phyloP scores from a whole-genome alignment of 1,284 basidiomycete species.

The Microbotryum violaceum region DNA sequence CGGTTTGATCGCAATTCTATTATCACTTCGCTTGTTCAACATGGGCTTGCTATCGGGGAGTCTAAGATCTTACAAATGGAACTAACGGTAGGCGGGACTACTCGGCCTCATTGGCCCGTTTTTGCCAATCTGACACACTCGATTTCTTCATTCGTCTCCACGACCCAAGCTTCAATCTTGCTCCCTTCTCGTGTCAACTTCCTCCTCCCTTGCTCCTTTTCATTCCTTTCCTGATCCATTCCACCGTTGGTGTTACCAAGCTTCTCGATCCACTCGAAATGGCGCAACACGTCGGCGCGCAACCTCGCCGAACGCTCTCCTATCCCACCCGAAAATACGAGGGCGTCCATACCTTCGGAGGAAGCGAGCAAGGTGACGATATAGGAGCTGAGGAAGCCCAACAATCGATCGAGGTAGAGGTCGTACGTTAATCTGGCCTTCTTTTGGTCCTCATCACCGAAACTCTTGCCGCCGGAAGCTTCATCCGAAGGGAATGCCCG shows the following conservation, averaged over 20 bases:
- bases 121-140: slow-evolving; percentile 29
- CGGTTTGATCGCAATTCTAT: too few species aligned
- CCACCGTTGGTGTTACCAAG: slow-evolving; percentile 51
- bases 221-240: slow-evolving; percentile 48
- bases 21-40: too few species aligned
- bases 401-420: slow-evolving; percentile 64
- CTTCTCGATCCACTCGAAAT: slow-evolving; percentile 44
- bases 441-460: slow-evolving; percentile 10
- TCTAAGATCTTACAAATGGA: too few species aligned
- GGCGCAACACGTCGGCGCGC: slow-evolving; percentile 52
- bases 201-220: slow-evolving; percentile 37
- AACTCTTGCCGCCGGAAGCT: background rate
- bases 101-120: too few species aligned
- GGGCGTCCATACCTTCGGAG: slow-evolving; percentile 52
- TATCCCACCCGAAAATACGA: slow-evolving; percentile 80
- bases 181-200: slow-evolving; percentile 41
- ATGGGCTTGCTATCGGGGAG: too few species aligned
- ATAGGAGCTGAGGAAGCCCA: slow-evolving; percentile 37
- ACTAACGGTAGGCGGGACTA: too few species aligned
- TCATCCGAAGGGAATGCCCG: slow-evolving; percentile 26
- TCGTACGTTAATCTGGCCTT: slow-evolving; percentile 46
- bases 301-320: slow-evolving; percentile 63
- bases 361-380: slow-evolving; percentile 17
- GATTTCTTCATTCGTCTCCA: slow-evolving; percentile 49
- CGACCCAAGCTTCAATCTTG: slow-evolving; percentile 44